Evolutionary conservation across 176 grass and related monocot genomes (phyloP), one percentile per base, ranked within the genome.

Genomic region (Elaeis guineensis): DNA sequence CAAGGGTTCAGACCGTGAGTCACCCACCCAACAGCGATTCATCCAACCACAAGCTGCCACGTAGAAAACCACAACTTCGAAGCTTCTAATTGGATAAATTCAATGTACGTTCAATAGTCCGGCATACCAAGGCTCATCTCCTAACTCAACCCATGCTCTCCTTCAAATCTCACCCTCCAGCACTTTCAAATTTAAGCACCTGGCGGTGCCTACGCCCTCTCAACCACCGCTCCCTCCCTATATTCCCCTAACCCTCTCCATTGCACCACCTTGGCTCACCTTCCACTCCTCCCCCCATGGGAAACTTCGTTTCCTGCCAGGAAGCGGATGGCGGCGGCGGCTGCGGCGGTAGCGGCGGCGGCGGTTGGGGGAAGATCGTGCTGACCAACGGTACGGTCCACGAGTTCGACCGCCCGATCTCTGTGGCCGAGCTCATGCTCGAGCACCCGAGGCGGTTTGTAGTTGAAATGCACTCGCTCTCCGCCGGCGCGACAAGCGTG

Each of bases 401-500:
- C 15, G 74, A 77, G 72, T 57, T 97, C 39, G 76, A 77, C 55
- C 74, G 71, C 62, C 87, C 92, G 15, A 86, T 72, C 61, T 79
- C 92, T 17, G 92, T 85, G 8, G 92, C 92, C 3, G 92, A 97
- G 80, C 67, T 97, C 52, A 97, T 97, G 92, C 89, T 97, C 69
- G 81, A 91, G 56, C 81, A 97, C 78, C 92, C 86, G 15, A 78
- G 79, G 52, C 83, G 88, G 70, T 90, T 90, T 72, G 92, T 97
- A 35, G 71, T 91, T 20, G 92, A 97, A 65, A 76, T 78, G 69
- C 80, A 83, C 3, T 32, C 18, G 16, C 22, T 67, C 30, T 64
- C 73, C 3, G 32, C 15, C 18, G n/a, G 35, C 2, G 59, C 51
- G n/a, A 50, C 54, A 25, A 84, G 84, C 70, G 72, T 85, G 22